Evolutionary conservation across 192 early-diverging fungal species (phyloP), one percentile per base, ranked within the genome.

Genomic region (Coemansia sp.): DNA sequence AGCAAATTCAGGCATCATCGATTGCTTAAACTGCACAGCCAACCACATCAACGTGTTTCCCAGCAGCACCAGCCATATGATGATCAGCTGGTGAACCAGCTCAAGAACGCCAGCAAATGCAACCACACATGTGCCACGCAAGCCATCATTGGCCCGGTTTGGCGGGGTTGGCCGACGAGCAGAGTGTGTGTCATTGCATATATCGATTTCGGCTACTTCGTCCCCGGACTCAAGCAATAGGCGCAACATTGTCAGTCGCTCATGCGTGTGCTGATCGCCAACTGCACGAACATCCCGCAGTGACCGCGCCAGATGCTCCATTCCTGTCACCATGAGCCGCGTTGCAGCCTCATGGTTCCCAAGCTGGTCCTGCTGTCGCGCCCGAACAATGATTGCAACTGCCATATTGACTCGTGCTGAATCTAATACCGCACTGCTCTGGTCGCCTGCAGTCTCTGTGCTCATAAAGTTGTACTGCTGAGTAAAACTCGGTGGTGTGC

Each of bases 1-100:
- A 0, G 32, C 37, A 14, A 41, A 8, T 38, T 79, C 71, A 0
- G 76, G 76, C 19, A 79, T 57, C 21, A 27, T 15, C 11, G 76
- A 79, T 15, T 67, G 55, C 62, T 53, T 70, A 41, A 79, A 67
- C 71, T 67, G 67, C 12, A 52, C 57, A 1, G 76, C 57, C 3
- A 57, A 35, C 76, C 76, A 79, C 24, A 64, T 53, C 19, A 70
- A 29, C 12, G 66, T 1, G 23, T 66, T 73, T 9, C 77, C 77
- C 61, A 79, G 11, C 7, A 79, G 22, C 29, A 71, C 22, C 22
- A 79, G 62, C 77, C 71, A 73, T 10, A 68, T 11, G 9, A 79
- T 45, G 3, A 70, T 25, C 9, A 52, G 11, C 41, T 67, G 71
- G 50, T 64, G 70, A 2, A 62, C 1, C 14, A 79, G 41, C 15